A percentile compares a stretch with the other conserved stretches of the same genome.
Evolutionary conservation across 306 rosid species (phyloP).

Genomic region (Cajanus cajan): DNA sequence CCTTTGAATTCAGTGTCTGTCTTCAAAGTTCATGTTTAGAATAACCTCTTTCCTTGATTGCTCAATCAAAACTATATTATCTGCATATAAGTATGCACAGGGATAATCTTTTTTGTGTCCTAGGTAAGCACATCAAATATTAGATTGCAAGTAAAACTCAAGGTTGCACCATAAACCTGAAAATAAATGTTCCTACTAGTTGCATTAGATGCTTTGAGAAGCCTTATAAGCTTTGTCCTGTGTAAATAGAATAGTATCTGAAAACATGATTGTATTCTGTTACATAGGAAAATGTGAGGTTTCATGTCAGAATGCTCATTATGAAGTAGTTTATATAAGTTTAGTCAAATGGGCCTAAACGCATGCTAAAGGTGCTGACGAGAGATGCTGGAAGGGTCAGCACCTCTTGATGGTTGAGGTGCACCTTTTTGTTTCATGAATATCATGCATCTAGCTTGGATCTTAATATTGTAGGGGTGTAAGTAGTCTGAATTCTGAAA

Average conservation of each 20-base stretch:
- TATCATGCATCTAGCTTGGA: neutral
- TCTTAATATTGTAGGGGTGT: neutral
- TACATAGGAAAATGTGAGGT: neutral
- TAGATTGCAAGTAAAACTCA: neutral
- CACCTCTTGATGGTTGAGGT: neutral
- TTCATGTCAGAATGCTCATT: neutral
- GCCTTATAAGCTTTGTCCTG: neutral
- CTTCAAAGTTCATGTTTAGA: neutral
- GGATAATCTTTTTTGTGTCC: neutral
- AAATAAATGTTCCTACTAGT: neutral
- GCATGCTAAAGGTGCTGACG: neutral
- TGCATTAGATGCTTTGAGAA: neutral
- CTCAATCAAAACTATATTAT: neutral
- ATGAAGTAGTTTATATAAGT: neutral
- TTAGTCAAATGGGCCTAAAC: neutral
- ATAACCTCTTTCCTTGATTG: neutral
- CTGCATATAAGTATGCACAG: neutral
- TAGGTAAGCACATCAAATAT: too few relatives aligned
- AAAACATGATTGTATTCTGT: neutral
- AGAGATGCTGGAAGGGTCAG: neutral
- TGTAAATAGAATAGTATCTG: neutral
- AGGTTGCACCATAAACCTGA: neutral
- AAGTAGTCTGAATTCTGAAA: neutral
- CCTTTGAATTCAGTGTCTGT: neutral
- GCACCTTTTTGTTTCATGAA: neutral